Base-by-base conservation (phyloP, 2,329 filamentous ascomycete species). In the Exophiala sp. region DNA sequence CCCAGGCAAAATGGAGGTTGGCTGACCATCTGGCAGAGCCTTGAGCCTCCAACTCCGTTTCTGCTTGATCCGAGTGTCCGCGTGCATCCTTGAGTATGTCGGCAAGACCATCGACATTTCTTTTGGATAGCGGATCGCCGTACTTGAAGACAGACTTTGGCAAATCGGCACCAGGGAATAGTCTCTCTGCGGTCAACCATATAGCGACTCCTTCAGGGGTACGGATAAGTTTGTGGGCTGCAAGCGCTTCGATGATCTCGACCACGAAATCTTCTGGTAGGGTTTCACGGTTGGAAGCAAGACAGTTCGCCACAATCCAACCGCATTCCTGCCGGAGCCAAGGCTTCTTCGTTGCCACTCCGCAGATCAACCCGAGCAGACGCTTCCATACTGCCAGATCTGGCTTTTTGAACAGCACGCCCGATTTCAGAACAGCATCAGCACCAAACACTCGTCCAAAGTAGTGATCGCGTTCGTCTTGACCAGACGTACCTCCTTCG, bases 261-360 rank as follows among this genome's bases (percentile, higher is more conserved):
- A 83, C 76, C 1, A 80, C 79, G 48, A 80, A 77, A 49, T 76
- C 71, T 21, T 44, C 32, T 5, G 47, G 16, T n/a, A 50, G 13
- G 1, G 35, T 29, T 5, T 38, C 27, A 7, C 29, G 16, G 16
- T 34, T 29, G 6, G 39, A 38, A 16, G 23, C 14, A 21, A 52
- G 48, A 30, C 44, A 49, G 24, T 16, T 67, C 38, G 86, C 83
- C 21, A 96, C 74, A 41, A 93, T 80, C 76, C 83, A 88, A 24
- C 86, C 88, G 62, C 88, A 95, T 65, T 95, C 87, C 62, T 91
- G 83, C 53, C 88, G 80, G 58, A 97, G 75, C 91, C 90, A 96
- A 24, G 86, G 80, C 68, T 95, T 94, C 69, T 86, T 86, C 60
- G 81, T 79, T 34, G 85, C 82, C 53, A 96, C 76, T 55, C 82